Conservation (phyloP, 164 flowering plant genomes). For the Dillenia turbinata region DNA sequence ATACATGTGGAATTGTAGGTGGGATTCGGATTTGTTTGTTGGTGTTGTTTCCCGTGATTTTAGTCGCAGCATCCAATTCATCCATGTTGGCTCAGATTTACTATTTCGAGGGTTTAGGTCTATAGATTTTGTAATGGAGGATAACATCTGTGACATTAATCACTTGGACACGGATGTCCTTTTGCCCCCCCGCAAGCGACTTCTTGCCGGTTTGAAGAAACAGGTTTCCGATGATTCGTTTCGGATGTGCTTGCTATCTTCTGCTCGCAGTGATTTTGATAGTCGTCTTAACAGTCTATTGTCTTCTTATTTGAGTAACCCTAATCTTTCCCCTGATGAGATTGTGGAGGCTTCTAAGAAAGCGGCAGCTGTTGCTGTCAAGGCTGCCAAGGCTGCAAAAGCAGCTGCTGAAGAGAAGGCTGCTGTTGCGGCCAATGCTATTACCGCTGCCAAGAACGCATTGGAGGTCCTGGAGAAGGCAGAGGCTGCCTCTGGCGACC, state of each 20-base stretch:
- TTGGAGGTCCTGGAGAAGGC: constrained; percentile 55
- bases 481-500: constrained; percentile 28
- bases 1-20: too few species aligned
- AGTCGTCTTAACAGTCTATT: constrained; percentile 34
- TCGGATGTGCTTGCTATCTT: constrained; percentile 20
- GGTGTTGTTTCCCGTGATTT: too few species aligned
- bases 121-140: constrained; percentile 35
- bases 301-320: constrained; percentile 25
- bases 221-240: constrained; percentile 37
- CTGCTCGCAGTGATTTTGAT: constrained; percentile 31
- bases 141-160: constrained; percentile 44
- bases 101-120: too few species aligned
- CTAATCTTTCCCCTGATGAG: constrained; percentile 53
- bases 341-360: constrained; percentile 58
- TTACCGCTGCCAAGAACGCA: constrained; percentile 81
- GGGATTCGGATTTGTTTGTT: too few species aligned
- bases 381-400: constrained; percentile 72
- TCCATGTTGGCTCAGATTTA: too few species aligned
- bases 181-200: constrained; percentile 88
- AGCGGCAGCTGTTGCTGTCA: constrained; percentile 57
- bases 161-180: constrained; percentile 66
- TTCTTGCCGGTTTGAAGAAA: constrained; percentile 81
- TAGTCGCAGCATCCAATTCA: too few species aligned
- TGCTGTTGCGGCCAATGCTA: constrained; percentile 66
- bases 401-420: constrained; percentile 86